Percentiles rank a stretch among this genome's conserved stretches.
Conservation (phyloP, 2,329 filamentous ascomycete species). For the Colletotrichum cordylinicola region DNA sequence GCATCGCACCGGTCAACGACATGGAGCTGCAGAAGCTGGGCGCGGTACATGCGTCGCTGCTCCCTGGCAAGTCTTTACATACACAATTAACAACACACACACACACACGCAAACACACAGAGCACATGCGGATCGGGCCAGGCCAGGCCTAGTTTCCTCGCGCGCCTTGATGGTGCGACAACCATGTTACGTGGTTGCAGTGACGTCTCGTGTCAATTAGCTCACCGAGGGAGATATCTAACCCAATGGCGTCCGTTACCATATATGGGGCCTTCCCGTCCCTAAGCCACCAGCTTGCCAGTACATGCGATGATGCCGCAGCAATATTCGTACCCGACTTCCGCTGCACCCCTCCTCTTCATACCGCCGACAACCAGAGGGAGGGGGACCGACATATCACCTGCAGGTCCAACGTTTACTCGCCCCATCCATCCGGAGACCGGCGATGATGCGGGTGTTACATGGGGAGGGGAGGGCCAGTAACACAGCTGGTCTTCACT, state of each 20-base stretch:
- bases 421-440: background rate
- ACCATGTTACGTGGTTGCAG: background rate
- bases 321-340: background rate
- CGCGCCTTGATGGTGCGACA: background rate
- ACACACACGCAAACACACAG: background rate
- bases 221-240: background rate
- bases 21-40: background rate
- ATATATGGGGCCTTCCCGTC: background rate
- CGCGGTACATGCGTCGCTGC: background rate
- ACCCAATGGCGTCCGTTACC: background rate
- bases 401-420: background rate
- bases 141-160: background rate
- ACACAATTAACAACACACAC: background rate
- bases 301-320: background rate
- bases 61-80: background rate
- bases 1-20: constrained; percentile 6
- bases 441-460: background rate
- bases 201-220: background rate
- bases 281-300: background rate
- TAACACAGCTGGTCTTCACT: background rate
- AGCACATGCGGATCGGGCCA: background rate
- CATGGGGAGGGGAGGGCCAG: background rate
- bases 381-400: background rate
- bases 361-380: background rate
- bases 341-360: background rate